A percentile compares a stretch with the other conserved stretches of the same genome.
Conservation (phyloP, 2,329 filamentous ascomycete genomes). For the Biscogniauxia marginata region DNA sequence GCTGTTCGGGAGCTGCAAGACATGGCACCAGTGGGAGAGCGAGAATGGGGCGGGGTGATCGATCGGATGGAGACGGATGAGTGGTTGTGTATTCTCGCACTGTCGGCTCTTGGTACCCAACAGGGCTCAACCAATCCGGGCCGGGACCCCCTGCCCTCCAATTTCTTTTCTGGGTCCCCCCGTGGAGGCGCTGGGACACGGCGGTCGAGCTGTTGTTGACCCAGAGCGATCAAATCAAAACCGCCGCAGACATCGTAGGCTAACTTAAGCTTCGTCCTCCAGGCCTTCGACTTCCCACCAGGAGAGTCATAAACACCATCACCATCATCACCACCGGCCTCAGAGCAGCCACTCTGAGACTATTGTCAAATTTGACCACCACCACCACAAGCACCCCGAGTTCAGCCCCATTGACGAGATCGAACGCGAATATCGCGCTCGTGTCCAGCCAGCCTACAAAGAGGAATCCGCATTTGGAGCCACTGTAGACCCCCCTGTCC, state of each 20-base stretch:
- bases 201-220: constrained; percentile 14
- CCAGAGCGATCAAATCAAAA: constrained; percentile 6
- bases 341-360: constrained; percentile 56
- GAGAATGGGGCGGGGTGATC: background rate
- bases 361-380: constrained; percentile 65
- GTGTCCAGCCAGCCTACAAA: constrained; percentile 38
- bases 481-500: constrained; percentile 33
- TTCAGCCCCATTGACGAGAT: constrained; percentile 38
- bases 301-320: constrained; percentile 19
- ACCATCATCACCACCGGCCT: constrained; percentile 19
- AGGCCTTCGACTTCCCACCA: constrained; percentile 36
- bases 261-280: constrained; percentile 19
- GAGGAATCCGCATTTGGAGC: constrained; percentile 26
- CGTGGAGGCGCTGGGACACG: constrained; percentile 15
- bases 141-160: constrained; percentile 8
- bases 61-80: background rate
- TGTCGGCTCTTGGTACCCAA: constrained; percentile 8
- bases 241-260: constrained; percentile 8
- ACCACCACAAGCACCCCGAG: constrained; percentile 49
- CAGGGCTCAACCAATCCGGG: constrained; percentile 7
- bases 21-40: background rate
- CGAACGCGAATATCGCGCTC: background rate
- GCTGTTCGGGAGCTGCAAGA: background rate
- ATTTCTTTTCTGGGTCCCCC: constrained; percentile 15
- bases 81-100: constrained; percentile 8